phyloP scores from a whole-genome alignment of 768 basidiomycete genomes.

The Hypholoma sublateritium region DNA sequence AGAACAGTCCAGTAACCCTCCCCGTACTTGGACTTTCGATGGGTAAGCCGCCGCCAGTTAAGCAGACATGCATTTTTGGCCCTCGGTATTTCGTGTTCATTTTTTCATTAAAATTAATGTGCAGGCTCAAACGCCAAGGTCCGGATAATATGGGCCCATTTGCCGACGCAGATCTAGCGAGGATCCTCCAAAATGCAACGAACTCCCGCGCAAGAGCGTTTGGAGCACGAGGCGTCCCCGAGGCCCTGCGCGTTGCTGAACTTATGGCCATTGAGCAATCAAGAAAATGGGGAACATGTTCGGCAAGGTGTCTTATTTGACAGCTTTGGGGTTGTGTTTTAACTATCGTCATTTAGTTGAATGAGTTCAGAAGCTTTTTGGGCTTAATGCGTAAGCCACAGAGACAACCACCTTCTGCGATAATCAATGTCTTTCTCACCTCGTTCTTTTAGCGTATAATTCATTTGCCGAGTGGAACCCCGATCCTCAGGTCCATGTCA shows the following conservation, averaged over 20 bases:
- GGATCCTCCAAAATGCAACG: conserved; percentile 10
- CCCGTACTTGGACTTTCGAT: too few species aligned
- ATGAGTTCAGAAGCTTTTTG: conserved; percentile 53
- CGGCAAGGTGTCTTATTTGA: conserved; percentile 14
- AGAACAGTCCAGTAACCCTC: too few species aligned
- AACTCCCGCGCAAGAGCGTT: conserved; percentile 12
- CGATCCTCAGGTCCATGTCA: conserved; percentile 13
- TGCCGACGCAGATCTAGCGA: conserved; percentile 12
- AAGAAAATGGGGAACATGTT: conserved; percentile 54
- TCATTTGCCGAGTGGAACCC: conserved; percentile 58
- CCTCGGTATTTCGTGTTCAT: neutral
- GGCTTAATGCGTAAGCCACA: conserved; percentile 40
- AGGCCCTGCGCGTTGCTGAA: conserved; percentile 49
- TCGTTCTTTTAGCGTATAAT: conserved; percentile 31
- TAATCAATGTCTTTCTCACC: too few species aligned
- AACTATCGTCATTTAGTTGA: conserved; percentile 25
- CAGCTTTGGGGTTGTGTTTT: too few species aligned
- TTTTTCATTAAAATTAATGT: neutral
- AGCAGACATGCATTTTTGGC: conserved; percentile 9
- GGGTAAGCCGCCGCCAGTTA: neutral
- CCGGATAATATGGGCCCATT: conserved; percentile 11
- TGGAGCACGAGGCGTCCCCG: conserved; percentile 47
- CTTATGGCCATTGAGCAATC: conserved; percentile 56
- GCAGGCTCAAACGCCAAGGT: conserved; percentile 14
- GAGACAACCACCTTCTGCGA: too few species aligned